Evolutionary conservation across 805 yeast genomes (phyloP).

Genomic region (Candida ovalis): DNA sequence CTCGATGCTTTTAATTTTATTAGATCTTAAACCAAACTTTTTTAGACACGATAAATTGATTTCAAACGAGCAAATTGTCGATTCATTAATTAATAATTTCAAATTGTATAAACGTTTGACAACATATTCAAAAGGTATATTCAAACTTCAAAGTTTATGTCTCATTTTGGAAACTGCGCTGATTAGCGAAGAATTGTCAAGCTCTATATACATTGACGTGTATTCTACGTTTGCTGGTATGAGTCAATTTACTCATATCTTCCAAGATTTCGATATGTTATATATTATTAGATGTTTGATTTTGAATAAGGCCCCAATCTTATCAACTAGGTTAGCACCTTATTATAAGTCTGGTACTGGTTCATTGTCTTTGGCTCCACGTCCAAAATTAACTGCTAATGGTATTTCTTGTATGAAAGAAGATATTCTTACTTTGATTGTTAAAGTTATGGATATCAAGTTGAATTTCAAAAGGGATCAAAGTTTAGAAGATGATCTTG

Average conservation of each 20-base stretch:
- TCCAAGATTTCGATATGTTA: conserved; percentile 9
- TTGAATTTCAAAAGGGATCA: conserved; percentile 11
- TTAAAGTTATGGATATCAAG: conserved; percentile 3
- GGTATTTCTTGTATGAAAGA: neutral
- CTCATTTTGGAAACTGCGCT: conserved; percentile 9
- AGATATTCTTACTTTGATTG: conserved; percentile 6
- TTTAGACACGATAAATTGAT: neutral
- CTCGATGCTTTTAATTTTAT: conserved; percentile 7
- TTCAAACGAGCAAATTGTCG: conserved; percentile 3
- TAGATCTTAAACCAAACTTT: conserved; percentile 8
- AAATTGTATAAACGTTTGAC: conserved; percentile 5
- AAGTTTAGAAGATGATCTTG: conserved; percentile 3
- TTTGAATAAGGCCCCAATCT: conserved; percentile 9
- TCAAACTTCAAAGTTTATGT: conserved; percentile 16
- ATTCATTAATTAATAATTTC: conserved; percentile 3
- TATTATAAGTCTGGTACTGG: neutral
- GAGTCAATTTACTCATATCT: conserved; percentile 2
- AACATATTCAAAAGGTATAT: conserved; percentile 10
- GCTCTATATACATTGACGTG: conserved; percentile 9
- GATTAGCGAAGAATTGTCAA: conserved; percentile 4
- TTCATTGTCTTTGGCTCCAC: neutral
- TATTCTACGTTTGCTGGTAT: conserved; percentile 5
- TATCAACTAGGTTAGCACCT: neutral
- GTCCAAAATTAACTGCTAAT: neutral
- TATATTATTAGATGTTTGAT: conserved; percentile 16